Base-by-base conservation (phyloP, 768 basidiomycete species). In the Suillus paluster region DNA sequence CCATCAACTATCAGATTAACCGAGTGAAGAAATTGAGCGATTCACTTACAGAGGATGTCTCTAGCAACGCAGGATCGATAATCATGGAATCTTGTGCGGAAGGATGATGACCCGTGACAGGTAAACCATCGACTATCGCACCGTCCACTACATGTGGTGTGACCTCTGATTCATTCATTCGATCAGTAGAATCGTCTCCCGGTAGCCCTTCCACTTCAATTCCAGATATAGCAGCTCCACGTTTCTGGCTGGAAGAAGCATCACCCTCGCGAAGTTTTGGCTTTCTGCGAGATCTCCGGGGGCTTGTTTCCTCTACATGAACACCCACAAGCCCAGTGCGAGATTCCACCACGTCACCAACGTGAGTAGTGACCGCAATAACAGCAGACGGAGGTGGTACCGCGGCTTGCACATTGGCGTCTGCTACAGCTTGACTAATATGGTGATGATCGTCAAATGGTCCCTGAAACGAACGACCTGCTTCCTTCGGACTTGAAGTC, bases 261-360 rank as follows among this genome's bases (percentile, higher is more conserved):
- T 19, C 33, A 5, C 33, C 21, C 33, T 39, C 45, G 63, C 58
- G 63, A 50, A 15, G 66, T 33, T 56, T 46, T 9, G 21, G 4
- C 30, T 60, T 44, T 38, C 41, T 57, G 14, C 17, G 21, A 41
- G 33, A 56, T 30, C 42, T 33, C 8, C 17, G 42, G 2, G 33
- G 12, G 14, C 8, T 38, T 12, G 14, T 23, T 62, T 34, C 61
- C 21, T 54, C 34, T 54, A 21, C 21, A 25, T 21, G 17, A 15
- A 25, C 56, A n/a, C 27, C 42, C 6, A 45, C 48, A 19, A 25
- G 21, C 34, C 53, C 53, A 38, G 5, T 36, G 21, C 15, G 21
- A 23, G 21, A 54, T 23, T 36, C 34, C 15, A 17, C 36, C 15
- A 17, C 21, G 21, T 54, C 21, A 12, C 21, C 15, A 15, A 38